These are phyloP conservation scores for Penicillium sp. DNA, from an alignment of 2,329 filamentous ascomycete genomes.

Conservation along the genomic window DNA sequence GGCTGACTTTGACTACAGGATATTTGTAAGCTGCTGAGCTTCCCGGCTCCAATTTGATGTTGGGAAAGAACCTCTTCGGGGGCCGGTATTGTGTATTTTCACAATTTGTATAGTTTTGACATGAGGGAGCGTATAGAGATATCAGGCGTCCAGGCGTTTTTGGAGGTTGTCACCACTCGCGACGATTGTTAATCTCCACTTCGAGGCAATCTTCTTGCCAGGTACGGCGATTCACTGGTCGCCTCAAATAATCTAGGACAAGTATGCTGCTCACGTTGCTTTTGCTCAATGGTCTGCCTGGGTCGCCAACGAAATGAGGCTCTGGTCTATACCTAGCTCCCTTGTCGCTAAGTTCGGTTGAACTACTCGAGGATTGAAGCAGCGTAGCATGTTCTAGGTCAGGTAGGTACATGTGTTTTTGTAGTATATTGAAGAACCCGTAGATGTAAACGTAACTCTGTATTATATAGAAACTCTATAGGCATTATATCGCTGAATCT, in stretches of 20 bases:
- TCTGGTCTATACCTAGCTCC: background rate
- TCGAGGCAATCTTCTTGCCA: background rate
- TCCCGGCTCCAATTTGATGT: slow-evolving; percentile 42
- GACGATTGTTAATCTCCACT: background rate
- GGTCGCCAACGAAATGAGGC: background rate
- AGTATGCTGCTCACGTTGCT: background rate
- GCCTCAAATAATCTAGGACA: background rate
- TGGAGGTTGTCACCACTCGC: background rate
- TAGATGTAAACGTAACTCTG: background rate
- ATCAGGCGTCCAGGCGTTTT: background rate
- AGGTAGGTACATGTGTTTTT: too few relatives aligned
- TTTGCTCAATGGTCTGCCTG: background rate
- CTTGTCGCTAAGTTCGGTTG: too few relatives aligned
- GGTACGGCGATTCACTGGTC: background rate
- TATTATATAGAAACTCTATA: slow-evolving; percentile 1
- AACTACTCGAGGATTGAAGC: too few relatives aligned
- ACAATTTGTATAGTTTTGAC: slow-evolving; percentile 6
- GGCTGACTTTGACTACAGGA: slow-evolving; percentile 28
- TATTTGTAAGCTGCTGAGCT: slow-evolving; percentile 46
- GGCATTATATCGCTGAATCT: slow-evolving; percentile 4
- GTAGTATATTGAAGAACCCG: too few relatives aligned
- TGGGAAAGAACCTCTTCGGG: too few relatives aligned
- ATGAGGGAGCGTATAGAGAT: background rate
- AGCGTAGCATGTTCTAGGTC: too few relatives aligned
- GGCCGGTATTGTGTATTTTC: background rate